Conservation (phyloP, 176 grass and related monocot genomes). For the barley (Hordeum vulgare) region DNA sequence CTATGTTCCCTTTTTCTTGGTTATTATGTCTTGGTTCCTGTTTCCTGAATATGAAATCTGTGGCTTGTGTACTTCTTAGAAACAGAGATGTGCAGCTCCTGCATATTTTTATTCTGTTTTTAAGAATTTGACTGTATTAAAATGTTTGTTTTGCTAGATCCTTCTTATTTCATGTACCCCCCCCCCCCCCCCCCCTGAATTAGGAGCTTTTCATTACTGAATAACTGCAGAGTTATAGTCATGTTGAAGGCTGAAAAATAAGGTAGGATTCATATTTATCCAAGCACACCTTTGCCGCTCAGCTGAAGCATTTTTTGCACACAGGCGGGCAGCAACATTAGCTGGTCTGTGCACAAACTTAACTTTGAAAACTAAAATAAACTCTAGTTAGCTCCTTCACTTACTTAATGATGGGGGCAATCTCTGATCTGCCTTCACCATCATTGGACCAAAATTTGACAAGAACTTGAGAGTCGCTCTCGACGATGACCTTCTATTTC, state of each 20-base stretch:
- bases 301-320: too few species aligned
- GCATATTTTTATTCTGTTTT: not conserved
- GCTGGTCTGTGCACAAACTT: too few species aligned
- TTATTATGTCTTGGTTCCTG: not conserved
- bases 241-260: not conserved
- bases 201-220: not conserved
- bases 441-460: too few species aligned
- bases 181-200: too few species aligned
- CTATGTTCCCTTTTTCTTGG: not conserved
- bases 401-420: too few species aligned
- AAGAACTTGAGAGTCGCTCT: too few species aligned
- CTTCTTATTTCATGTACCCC: constrained; percentile 9
- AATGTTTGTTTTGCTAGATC: constrained; percentile 5
- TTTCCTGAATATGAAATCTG: not conserved
- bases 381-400: too few species aligned
- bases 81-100: not conserved
- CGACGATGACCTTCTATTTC: too few species aligned
- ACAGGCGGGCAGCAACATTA: too few species aligned
- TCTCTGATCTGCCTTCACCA: too few species aligned
- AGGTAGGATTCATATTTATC: not conserved
- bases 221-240: not conserved
- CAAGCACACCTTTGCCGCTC: too few species aligned
- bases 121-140: not conserved
- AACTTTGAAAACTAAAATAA: too few species aligned
- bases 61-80: not conserved